Base-by-base conservation (phyloP, 371 early-diverging fungal genomes). In the Nematocida ironsii region DNA sequence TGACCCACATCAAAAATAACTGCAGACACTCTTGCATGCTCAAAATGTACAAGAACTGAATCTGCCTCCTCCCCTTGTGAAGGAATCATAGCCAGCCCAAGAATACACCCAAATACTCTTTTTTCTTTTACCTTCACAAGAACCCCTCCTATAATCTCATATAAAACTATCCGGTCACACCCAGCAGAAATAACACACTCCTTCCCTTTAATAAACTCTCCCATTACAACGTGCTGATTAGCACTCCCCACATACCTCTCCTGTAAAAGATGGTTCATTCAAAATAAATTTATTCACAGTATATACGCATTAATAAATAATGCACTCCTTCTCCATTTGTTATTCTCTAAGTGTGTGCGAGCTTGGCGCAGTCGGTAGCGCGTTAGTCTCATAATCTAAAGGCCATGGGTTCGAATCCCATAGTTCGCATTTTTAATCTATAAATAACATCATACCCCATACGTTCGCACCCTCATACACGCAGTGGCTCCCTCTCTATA, bases 301-400 rank as follows among this genome's bases (percentile, higher is more conserved):
- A 68, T 68, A 68, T 52, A 68, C 1, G 11, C 11, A 3, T 50
- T 50, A 13, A 27, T 42, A 11, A 1, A 2, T 13, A 5, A 64
- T 7, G 45, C 13, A 33, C 64, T 27, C 45, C 7, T 64, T 33
- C 1, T 16, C 1, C 2, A 1, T 3, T 40, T n/a, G 20, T 20
- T n/a, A 1, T 11, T 74, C 11, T 81, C 4, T 55, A 20, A 4
- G 70, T 23, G 33, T 39, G 67, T 62, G 81, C 82, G 83, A 74
- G 72, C 82, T 82, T 86, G 78, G 87, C 87, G 75, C 86, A 86
- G 85, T 84, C 39, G 87, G 85, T 83, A 85, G 86, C 75, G 87
- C 87, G 86, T 86, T 72, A 81, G 87, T 86, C 87, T 86, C 86
- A 86, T 86, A 86, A 86, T 86, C 87, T 81, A 72, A 84, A 86